A percentile compares a stretch with the other conserved stretches of the same genome.
Evolutionary conservation across 768 basidiomycete genomes (phyloP).

Genomic region (Termitomyces sp.): DNA sequence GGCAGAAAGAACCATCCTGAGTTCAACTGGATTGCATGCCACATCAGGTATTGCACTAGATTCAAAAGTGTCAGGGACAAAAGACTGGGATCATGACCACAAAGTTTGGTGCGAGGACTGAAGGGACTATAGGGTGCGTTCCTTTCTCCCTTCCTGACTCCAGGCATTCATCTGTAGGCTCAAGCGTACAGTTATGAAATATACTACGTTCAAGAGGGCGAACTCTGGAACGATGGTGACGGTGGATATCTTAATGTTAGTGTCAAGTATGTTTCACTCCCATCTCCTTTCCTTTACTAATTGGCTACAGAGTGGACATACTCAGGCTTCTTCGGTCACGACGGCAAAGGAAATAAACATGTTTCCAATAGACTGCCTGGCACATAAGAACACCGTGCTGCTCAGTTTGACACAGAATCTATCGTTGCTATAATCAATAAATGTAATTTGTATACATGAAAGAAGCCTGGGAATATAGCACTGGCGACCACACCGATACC

Average conservation of each 20-base stretch:
- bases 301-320: constrained; percentile 7
- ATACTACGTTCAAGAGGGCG: constrained; percentile 9
- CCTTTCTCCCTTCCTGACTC: neutral
- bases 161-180: neutral
- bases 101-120: constrained; percentile 18
- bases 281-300: neutral
- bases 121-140: constrained; percentile 14
- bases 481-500: neutral
- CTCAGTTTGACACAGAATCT: neutral
- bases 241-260: constrained; percentile 12
- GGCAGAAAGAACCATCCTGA: constrained; percentile 4
- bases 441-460: neutral
- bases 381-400: neutral
- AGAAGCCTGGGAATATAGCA: neutral
- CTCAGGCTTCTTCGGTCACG: neutral
- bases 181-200: constrained; percentile 8
- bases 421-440: neutral
- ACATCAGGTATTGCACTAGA: constrained; percentile 17
- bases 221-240: constrained; percentile 12
- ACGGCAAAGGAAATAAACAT: constrained; percentile 4
- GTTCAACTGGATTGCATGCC: constrained; percentile 19
- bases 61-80: constrained; percentile 17
- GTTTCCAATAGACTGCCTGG: neutral
- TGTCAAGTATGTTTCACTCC: neutral
- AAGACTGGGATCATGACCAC: constrained; percentile 23